Evolutionary conservation across 1,284 basidiomycete species (phyloP).

Genomic region (Cutaneotrichosporon sp.): DNA sequence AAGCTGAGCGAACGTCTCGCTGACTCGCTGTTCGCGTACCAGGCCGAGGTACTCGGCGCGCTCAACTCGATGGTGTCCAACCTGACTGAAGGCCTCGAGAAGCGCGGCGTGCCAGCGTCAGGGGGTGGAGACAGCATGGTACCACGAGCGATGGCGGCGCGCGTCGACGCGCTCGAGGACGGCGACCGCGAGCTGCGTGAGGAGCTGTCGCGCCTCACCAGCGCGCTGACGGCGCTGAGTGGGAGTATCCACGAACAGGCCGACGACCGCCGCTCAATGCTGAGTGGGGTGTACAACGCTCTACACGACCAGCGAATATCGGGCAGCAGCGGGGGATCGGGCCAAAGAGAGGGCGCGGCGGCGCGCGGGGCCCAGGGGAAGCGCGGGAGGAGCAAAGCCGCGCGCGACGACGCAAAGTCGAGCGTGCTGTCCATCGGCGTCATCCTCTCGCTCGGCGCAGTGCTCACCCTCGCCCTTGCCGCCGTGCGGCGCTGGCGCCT

Average conservation of each 20-base stretch:
- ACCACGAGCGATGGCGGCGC: neutral
- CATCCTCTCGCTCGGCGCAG: neutral
- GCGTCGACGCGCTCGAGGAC: neutral
- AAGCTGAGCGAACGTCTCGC: conserved; percentile 38
- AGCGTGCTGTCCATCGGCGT: neutral
- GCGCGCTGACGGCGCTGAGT: neutral
- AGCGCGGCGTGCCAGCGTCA: neutral
- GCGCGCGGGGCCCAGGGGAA: neutral
- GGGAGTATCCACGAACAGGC: conserved; percentile 1
- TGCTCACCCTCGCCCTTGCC: conserved; percentile 1
- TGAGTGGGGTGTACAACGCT: conserved; percentile 1
- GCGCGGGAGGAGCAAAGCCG: neutral
- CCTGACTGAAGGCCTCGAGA: neutral
- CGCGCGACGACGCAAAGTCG: neutral
- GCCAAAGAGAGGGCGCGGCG: neutral
- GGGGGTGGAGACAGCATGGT: neutral
- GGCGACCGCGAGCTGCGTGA: neutral
- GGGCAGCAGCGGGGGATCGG: neutral
- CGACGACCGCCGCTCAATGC: conserved; percentile 6
- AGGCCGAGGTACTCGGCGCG: conserved; percentile 39
- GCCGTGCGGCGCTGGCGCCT: conserved; percentile 1
- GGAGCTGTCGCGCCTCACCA: neutral
- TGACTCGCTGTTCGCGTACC: conserved; percentile 46
- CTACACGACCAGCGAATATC: neutral
- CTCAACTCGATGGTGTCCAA: neutral